Percentiles rank a stretch among this genome's conserved stretches.
Evolutionary conservation across 345 rosid genomes (phyloP).

Genomic region (Moringa oleifera): DNA sequence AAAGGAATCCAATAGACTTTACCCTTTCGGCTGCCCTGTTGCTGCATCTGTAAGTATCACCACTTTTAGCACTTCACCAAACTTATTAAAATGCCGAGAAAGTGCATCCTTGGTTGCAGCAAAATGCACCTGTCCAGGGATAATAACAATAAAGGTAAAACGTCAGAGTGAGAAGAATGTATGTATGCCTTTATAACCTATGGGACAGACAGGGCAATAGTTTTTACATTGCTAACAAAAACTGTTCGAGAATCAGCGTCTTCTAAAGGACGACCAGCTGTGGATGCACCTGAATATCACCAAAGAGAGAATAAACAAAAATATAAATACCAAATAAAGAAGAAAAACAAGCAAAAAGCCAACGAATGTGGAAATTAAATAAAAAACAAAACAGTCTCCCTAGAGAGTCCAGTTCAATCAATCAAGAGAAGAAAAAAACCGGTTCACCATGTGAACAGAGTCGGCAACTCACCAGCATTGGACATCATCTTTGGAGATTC

Average conservation of each 20-base stretch:
- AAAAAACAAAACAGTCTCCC: too few relatives aligned
- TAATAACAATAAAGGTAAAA: neutral
- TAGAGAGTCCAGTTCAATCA: too few relatives aligned
- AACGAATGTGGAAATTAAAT: neutral
- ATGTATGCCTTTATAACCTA: constrained; percentile 1
- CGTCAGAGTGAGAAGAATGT: constrained; percentile 12
- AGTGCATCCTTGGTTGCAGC: constrained; percentile 92
- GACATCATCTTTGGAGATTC: constrained; percentile 38
- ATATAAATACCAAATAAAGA: neutral
- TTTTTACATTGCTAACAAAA: constrained; percentile 80
- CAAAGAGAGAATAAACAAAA: neutral
- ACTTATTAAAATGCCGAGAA: constrained; percentile 87
- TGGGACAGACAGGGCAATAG: constrained; percentile 1
- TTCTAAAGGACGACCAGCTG: constrained; percentile 59
- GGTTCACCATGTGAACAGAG: neutral
- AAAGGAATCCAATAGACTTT: constrained; percentile 9
- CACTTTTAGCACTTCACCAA: constrained; percentile 88
- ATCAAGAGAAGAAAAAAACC: neutral
- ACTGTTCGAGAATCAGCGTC: constrained; percentile 87
- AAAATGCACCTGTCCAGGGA: constrained; percentile 73
- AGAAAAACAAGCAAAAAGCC: neutral
- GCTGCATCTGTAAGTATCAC: constrained; percentile 79
- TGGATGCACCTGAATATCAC: constrained; percentile 39
- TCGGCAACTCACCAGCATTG: constrained; percentile 50
- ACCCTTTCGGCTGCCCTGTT: constrained; percentile 95